A percentile compares a stretch with the other conserved stretches of the same genome.
Conservation (phyloP, 257 asterid species). For the Hygrophila difformis region DNA sequence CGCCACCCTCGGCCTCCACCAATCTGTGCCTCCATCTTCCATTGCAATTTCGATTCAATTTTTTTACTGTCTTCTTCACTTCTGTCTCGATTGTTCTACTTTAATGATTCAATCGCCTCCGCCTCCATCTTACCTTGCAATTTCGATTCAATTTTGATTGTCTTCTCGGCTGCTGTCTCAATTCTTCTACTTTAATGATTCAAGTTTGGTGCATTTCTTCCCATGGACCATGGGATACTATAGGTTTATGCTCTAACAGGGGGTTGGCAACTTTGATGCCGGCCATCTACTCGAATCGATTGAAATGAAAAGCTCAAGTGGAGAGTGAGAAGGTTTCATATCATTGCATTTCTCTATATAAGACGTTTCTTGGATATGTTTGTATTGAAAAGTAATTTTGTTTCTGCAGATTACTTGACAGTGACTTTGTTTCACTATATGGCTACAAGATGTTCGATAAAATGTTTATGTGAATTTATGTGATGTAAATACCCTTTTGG, state of each 20-base stretch:
- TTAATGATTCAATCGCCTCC: no score
- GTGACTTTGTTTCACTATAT: conserved; percentile 97
- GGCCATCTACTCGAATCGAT: conserved; percentile 60
- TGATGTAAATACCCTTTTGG: no score
- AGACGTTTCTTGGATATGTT: no score
- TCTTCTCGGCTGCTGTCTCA: not conserved
- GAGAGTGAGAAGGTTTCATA: conserved; percentile 79
- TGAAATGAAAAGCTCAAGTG: conserved; percentile 57
- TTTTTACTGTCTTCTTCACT: no score
- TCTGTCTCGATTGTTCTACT: no score
- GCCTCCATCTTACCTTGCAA: no score
- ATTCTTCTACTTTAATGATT: not conserved
- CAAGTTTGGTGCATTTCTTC: conserved; percentile 15
- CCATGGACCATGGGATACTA: conserved; percentile 10
- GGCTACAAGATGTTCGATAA: no score
- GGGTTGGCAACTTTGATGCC: conserved; percentile 91
- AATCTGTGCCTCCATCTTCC: no score
- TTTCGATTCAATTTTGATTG: no score
- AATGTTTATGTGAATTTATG: no score
- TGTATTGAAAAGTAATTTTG: not conserved
- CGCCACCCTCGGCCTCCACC: no score
- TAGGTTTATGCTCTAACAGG: conserved; percentile 97
- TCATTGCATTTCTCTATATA: not conserved
- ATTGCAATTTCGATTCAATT: no score
- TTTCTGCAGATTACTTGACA: conserved; percentile 89